Base-by-base conservation (phyloP, 805 yeast species). In the Metschnikowia shivogae region DNA sequence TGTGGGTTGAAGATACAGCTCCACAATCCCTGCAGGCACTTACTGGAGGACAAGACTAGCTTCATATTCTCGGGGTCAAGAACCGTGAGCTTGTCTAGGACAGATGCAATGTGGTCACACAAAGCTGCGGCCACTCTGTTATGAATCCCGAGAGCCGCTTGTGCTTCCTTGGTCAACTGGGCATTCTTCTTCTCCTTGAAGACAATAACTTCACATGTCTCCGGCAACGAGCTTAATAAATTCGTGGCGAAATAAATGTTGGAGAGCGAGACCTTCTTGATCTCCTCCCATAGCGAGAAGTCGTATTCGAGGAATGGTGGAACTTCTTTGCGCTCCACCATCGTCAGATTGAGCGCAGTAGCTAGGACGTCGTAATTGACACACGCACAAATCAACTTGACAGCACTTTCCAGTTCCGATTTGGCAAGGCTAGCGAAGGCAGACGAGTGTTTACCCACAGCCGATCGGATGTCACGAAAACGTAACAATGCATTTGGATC, bases 1-100 rank as follows among this genome's bases (percentile, higher is more conserved):
- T 76, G 70, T 0, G 89, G 80, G 0, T 90, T 80, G 44, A 88
- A 78, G 2, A 87, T 66, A 58, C 87, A 81, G 1, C 89, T 74
- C 87, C 95, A 85, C 45, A 86, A 73, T 0, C 90, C 85, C n/a
- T 61, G 59, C 39, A 84, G 68, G 4, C 81, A 74, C 2, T 64
- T 61, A 0, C 43, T 44, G n/a, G 63, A 55, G 1, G 39, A 34
- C 19, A 68, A 57, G 1, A 68, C 52, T 3, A 44, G 43, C 33
- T 56, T 53, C 19, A 70, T 49, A 5, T 48, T 49, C 0, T 47
- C 39, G 5, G 66, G 62, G 13, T 68, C 67, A 10, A 62, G 56
- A 42, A 69, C 52, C 19, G 71, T 58, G 8, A 70, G 45, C 40
- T 64, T 66, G 14, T 65, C 72, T 36, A 68, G 56, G 17, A 65